Base-by-base conservation (phyloP, 116 monocot species). In the Zostera marina region DNA sequence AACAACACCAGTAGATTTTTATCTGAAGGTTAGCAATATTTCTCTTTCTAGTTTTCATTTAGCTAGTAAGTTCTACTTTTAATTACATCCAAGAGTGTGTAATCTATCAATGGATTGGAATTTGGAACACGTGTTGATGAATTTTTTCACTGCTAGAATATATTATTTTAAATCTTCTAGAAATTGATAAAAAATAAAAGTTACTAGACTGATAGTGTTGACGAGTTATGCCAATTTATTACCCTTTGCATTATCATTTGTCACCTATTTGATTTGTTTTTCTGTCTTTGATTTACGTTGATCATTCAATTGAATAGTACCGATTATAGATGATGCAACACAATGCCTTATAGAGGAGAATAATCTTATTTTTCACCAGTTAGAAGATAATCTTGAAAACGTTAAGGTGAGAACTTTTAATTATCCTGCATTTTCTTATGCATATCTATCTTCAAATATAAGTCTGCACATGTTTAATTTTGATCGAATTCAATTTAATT, bases 321-420 rank as follows among this genome's bases (percentile, higher is more conserved):
- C 78, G 38, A 22, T 57, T 73, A 54, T 77, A 48, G 74, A 74
- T 73, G 47, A 32, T 63, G 48, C 69, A 42, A 75, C 73, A 5
- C 68, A 54, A 60, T 71, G 70, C 47, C 70, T 79, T 41, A 68
- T 91, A 65, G 75, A 86, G 52, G 83, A 83, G 70, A 92, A 78
- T 69, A 60, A 32, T 57, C 71, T 49, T 52, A 13, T 77, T 16
- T 69, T 92, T 54, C 32, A 51, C 41, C 71, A 62, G 63, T 78
- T 92, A 61, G 54, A 68, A 58, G 56, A 23, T 56, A 92, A 92
- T 77, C 48, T 86, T 59, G 55, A 65, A 23, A 56, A 42, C 54
- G 63, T 69, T n/a, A 73, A 86, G 83, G 92, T 92, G 41, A 59
- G 42, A 43, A 43, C 42, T 43, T 43, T 39, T 4, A 44, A 59